These are phyloP conservation scores for Apiotrichum laibachii DNA, from an alignment of 1,284 basidiomycete genomes.

Conservation along the genomic window DNA sequence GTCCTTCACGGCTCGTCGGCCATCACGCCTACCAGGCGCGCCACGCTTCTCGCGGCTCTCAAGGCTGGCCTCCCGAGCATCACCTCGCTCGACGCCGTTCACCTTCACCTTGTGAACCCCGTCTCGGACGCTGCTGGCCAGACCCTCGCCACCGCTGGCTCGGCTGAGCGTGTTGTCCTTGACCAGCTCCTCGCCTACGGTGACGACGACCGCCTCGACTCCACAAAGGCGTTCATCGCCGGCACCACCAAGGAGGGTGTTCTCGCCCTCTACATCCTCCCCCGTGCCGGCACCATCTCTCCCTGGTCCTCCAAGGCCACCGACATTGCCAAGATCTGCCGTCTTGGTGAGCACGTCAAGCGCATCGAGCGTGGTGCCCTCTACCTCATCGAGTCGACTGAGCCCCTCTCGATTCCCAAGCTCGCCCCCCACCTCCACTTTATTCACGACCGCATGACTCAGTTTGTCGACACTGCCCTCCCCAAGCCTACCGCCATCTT, in stretches of 20 bases:
- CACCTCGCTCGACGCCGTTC: conserved; percentile 73
- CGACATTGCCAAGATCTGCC: conserved; percentile 87
- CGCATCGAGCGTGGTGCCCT: conserved; percentile 81
- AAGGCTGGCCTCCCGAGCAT: conserved; percentile 60
- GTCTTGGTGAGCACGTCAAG: conserved; percentile 65
- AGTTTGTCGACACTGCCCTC: conserved; percentile 61
- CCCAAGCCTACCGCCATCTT: conserved; percentile 70
- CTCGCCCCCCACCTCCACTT: conserved; percentile 59
- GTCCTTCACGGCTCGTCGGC: conserved; percentile 67
- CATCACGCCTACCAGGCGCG: conserved; percentile 66
- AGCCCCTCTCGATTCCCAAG: conserved; percentile 51
- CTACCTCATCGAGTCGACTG: conserved; percentile 63
- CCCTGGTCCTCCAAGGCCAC: conserved; percentile 99
- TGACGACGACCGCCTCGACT: conserved; percentile 58
- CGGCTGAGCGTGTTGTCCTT: conserved; percentile 60
- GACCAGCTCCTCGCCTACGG: conserved; percentile 82
- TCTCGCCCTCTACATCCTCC: conserved; percentile 66
- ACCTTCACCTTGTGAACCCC: conserved; percentile 79
- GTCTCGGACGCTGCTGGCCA: conserved; percentile 55
- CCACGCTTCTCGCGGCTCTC: conserved; percentile 64
- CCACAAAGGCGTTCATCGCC: conserved; percentile 40
- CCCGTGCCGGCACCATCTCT: conserved; percentile 75
- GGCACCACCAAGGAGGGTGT: conserved; percentile 46
- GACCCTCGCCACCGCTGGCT: conserved; percentile 56
- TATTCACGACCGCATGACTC: conserved; percentile 96